Evolutionary conservation across 2,329 filamentous ascomycete species (phyloP).

Genomic region (Tolypocladium tropicale): DNA sequence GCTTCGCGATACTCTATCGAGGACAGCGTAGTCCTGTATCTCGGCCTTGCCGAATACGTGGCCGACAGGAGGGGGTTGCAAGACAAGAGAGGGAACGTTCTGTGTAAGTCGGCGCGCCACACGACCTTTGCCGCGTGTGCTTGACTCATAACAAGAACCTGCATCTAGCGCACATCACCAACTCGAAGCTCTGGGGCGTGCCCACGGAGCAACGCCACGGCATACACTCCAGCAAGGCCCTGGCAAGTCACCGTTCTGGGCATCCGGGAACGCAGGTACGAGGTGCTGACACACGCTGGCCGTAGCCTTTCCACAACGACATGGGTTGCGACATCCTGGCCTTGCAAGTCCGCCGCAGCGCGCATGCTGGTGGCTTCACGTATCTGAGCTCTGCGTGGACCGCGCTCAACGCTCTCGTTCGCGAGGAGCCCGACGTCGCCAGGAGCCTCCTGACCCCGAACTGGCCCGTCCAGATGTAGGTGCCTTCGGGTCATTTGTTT

Average conservation of each 20-base stretch:
- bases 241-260: slow-evolving; percentile 22
- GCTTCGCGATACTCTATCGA: slow-evolving; percentile 35
- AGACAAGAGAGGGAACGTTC: slow-evolving; percentile 34
- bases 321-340: slow-evolving; percentile 41
- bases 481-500: too few relatives aligned
- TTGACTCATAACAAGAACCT: background rate
- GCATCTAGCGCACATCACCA: slow-evolving; percentile 34
- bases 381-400: slow-evolving; percentile 31
- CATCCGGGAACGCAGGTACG: background rate
- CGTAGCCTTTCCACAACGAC: slow-evolving; percentile 38
- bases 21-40: slow-evolving; percentile 44
- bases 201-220: slow-evolving; percentile 34
- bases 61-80: slow-evolving; percentile 42
- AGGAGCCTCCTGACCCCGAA: slow-evolving; percentile 24
- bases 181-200: slow-evolving; percentile 33
- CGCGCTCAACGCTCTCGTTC: slow-evolving; percentile 32
- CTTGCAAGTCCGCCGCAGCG: slow-evolving; percentile 34
- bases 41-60: slow-evolving; percentile 46
- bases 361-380: slow-evolving; percentile 32
- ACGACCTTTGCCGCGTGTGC: background rate
- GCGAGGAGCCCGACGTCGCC: slow-evolving; percentile 26
- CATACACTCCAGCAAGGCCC: slow-evolving; percentile 35
- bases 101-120: slow-evolving; percentile 27
- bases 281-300: slow-evolving; percentile 1
- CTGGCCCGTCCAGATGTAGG: slow-evolving; percentile 40